Conservation (phyloP, 495 filamentous ascomycete genomes). For the Usnea hakonensis region DNA sequence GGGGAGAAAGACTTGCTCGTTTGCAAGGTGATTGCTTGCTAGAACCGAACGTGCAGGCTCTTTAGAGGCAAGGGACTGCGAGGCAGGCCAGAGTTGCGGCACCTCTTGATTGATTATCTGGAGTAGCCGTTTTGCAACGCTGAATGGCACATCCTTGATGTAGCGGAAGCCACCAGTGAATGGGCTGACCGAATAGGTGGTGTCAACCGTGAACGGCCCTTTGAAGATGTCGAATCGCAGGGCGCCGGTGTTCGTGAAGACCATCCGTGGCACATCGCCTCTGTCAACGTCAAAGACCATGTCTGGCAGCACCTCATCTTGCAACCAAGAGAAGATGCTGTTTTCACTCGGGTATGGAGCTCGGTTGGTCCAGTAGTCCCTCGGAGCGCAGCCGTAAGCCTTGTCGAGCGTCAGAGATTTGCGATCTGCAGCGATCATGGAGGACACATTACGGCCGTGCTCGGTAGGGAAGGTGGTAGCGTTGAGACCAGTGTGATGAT, state of each 20-base stretch:
- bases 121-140: conserved; percentile 60
- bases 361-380: conserved; percentile 71
- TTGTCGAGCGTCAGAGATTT: conserved; percentile 63
- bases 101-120: conserved; percentile 66
- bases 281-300: conserved; percentile 43
- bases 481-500: conserved; percentile 72
- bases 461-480: conserved; percentile 66
- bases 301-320: conserved; percentile 61
- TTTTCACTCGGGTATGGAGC: conserved; percentile 57
- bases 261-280: conserved; percentile 52
- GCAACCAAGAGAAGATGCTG: conserved; percentile 77
- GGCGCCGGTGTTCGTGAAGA: conserved; percentile 79
- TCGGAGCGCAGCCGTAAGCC: conserved; percentile 74
- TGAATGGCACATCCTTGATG: conserved; percentile 71
- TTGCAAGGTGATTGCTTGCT: too few species aligned
- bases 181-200: conserved; percentile 76
- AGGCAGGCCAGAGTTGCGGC: conserved; percentile 41
- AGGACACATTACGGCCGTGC: conserved; percentile 64
- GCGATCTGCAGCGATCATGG: conserved; percentile 62
- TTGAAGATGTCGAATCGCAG: conserved; percentile 94
- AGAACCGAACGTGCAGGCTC: background rate
- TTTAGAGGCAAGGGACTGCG: conserved; percentile 2
- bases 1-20: background rate
- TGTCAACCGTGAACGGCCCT: conserved; percentile 80
- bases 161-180: conserved; percentile 77